Evolutionary conservation across 2,329 filamentous ascomycete genomes (phyloP), one percentile per base, ranked within the genome.

Genomic region (Bertia moriformis): DNA sequence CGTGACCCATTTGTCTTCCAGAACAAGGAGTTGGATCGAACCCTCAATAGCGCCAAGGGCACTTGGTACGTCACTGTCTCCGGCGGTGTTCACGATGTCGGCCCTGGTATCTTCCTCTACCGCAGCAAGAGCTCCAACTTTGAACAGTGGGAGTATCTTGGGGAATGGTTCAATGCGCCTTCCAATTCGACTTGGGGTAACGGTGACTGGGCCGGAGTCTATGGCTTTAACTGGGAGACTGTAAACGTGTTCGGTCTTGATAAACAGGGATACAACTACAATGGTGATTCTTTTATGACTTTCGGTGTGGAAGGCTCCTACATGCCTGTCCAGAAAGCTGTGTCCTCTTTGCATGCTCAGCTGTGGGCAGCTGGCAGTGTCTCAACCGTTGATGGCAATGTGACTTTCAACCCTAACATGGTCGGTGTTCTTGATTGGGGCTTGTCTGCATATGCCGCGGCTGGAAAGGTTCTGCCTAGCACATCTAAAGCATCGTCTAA

Each of bases 181-280:
- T 52, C 51, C 14, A 58, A 58, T 41, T 46, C 55, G 3, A 58
- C 55, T 0, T 58, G 56, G 54, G 55, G 54, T 2, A 46, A 49
- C 17, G 55, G 55, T 5, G 37, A 47, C 15, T 58, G 55, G 53
- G 56, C 55, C 2, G 59, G 59, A 2, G 48, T 51, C 1, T 61
- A 52, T 45, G 59, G 59, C 0, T 66, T 54, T 51, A 67, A 67
- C 43, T 65, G 64, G 32, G 64, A 67, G 45, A 59, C 63, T 10
- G 51, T 44, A 15, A 66, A 65, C 30, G 43, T 62, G 14, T 63
- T 66, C 45, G 48, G 52, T 13, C 46, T 67, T n/a, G n/a, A n/a
- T n/a, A n/a, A n/a, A n/a, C n/a, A n/a, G n/a, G n/a, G n/a, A n/a
- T n/a, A n/a, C n/a, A n/a, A n/a, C n/a, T n/a, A n/a, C n/a, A n/a